Evolutionary conservation across 345 rosid genomes (phyloP).

Genomic region (Luvunga scandens): DNA sequence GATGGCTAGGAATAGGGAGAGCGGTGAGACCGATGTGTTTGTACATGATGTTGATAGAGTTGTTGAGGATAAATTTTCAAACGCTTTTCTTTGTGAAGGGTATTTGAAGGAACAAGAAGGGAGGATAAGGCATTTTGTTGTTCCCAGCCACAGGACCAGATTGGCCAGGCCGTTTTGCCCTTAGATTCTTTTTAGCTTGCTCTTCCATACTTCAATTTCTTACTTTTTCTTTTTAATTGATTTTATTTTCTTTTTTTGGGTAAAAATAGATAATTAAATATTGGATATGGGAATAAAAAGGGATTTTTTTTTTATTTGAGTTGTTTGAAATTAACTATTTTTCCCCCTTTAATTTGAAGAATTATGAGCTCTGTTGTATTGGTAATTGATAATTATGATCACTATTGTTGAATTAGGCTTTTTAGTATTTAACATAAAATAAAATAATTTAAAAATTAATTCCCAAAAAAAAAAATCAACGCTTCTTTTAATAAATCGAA

Average conservation of each 20-base stretch:
- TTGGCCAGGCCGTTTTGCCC: constrained; percentile 53
- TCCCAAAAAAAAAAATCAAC: too few relatives aligned
- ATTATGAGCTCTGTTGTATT: too few relatives aligned
- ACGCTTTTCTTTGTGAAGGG: constrained; percentile 63
- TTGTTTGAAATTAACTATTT: neutral
- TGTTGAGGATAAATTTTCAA: constrained; percentile 80
- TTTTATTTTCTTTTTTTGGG: neutral
- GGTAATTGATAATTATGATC: too few relatives aligned
- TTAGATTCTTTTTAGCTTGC: neutral
- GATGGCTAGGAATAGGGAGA: constrained; percentile 65
- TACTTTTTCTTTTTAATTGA: neutral
- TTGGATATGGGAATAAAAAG: neutral
- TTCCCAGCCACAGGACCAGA: constrained; percentile 69
- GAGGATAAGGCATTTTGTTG: constrained; percentile 62
- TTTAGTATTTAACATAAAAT: too few relatives aligned
- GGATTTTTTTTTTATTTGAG: neutral
- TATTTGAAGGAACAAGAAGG: constrained; percentile 73
- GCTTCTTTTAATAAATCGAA: too few relatives aligned
- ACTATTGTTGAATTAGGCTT: too few relatives aligned
- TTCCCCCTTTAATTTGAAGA: too few relatives aligned
- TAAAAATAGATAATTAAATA: neutral
- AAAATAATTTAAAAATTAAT: too few relatives aligned
- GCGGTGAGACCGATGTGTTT: constrained; percentile 71
- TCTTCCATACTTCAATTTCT: neutral
- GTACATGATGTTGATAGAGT: constrained; percentile 82